Conservation (phyloP, 805 yeast genomes). For the Spathaspora arborariae region DNA sequence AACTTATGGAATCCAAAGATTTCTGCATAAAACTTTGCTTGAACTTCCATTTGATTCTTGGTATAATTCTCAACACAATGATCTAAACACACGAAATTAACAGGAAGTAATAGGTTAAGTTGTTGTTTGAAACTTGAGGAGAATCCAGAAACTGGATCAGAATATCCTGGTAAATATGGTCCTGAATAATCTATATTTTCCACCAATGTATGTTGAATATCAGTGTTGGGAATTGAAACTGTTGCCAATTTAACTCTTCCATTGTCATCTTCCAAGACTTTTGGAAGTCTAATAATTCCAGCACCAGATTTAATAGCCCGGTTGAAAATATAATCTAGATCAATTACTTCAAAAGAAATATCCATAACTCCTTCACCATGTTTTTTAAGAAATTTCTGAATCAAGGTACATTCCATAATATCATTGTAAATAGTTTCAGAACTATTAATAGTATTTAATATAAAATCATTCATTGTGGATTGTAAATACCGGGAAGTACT, state of each 20-base stretch:
- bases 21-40: conserved; percentile 56
- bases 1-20: conserved; percentile 72
- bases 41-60: conserved; percentile 60
- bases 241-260: conserved; percentile 56
- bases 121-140: neutral
- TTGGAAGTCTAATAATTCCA: conserved; percentile 23
- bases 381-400: conserved; percentile 22
- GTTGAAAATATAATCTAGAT: conserved; percentile 42
- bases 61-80: conserved; percentile 79
- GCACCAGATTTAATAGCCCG: conserved; percentile 57
- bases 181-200: conserved; percentile 43
- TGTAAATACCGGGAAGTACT: conserved; percentile 11
- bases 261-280: conserved; percentile 32
- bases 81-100: conserved; percentile 50
- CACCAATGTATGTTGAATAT: conserved; percentile 66
- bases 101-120: conserved; percentile 22
- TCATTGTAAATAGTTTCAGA: conserved; percentile 17
- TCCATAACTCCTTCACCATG: conserved; percentile 87
- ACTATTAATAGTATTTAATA: conserved; percentile 12
- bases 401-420: conserved; percentile 11
- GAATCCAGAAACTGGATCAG: conserved; percentile 2
- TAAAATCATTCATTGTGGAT: conserved; percentile 9
- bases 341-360: conserved; percentile 59
- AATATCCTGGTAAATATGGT: conserved; percentile 43
- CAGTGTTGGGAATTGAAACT: conserved; percentile 44